Evolutionary conservation across 306 rosid species (phyloP).

Genomic region (Sicyos baderoa): DNA sequence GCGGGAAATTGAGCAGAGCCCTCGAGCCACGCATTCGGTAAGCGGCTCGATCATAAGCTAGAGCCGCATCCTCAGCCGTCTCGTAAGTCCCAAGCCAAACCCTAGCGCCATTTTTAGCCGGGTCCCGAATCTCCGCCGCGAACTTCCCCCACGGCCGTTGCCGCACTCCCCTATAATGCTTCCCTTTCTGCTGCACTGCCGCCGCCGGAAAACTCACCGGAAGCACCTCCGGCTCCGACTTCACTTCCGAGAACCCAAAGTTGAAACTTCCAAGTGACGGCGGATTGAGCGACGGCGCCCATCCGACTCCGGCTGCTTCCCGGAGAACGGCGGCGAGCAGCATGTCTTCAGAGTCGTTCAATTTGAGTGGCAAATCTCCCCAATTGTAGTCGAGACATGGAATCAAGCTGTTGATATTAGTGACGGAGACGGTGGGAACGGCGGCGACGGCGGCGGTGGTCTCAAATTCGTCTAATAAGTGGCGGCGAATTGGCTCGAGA

Average conservation of each 20-base stretch:
- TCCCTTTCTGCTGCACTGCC: slow-evolving; percentile 51
- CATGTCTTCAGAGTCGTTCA: slow-evolving; percentile 80
- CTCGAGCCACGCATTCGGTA: slow-evolving; percentile 80
- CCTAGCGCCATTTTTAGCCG: slow-evolving; percentile 86
- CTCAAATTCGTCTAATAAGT: slow-evolving; percentile 56
- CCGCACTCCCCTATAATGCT: slow-evolving; percentile 85
- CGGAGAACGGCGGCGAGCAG: slow-evolving; percentile 57
- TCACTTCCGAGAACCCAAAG: slow-evolving; percentile 24
- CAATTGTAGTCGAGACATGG: slow-evolving; percentile 62
- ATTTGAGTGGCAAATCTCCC: slow-evolving; percentile 76
- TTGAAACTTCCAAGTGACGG: slow-evolving; percentile 17
- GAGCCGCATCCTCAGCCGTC: slow-evolving; percentile 91
- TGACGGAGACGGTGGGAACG: slow-evolving; percentile 19
- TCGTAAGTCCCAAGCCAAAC: slow-evolving; percentile 93
- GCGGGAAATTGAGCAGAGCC: slow-evolving; percentile 77
- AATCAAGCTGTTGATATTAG: slow-evolving; percentile 47
- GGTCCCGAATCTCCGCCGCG: slow-evolving; percentile 94
- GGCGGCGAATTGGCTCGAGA: slow-evolving; percentile 54
- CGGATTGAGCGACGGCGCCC: slow-evolving; percentile 58
- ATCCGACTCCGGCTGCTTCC: slow-evolving; percentile 59
- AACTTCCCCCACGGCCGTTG: slow-evolving; percentile 95
- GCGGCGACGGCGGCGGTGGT: neutral
- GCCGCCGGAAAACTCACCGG: neutral
- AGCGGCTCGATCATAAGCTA: slow-evolving; percentile 90
- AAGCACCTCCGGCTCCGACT: slow-evolving; percentile 40